phyloP scores from a whole-genome alignment of 306 rosid species.

The Mimosa pudica region DNA sequence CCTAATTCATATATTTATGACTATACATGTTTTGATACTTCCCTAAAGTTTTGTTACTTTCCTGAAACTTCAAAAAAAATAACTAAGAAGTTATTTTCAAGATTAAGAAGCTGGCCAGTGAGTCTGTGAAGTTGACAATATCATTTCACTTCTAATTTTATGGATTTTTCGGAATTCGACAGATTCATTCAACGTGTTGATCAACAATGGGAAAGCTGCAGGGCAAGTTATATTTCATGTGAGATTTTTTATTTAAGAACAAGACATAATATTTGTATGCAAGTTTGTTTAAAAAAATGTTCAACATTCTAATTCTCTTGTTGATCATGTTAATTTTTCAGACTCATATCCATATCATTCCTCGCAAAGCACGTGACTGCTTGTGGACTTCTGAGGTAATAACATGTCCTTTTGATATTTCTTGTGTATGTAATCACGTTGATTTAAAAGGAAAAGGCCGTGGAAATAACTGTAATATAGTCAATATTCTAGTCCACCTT shows the following conservation, averaged over 20 bases:
- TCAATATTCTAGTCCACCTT: too few species aligned
- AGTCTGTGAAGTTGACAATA: slow-evolving; percentile 4
- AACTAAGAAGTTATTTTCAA: not conserved
- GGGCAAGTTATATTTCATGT: slow-evolving; percentile 99
- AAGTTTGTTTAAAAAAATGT: not conserved
- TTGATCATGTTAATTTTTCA: slow-evolving; percentile 52
- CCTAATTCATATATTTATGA: too few species aligned
- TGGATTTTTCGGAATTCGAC: slow-evolving; percentile 43
- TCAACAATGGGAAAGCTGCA: slow-evolving; percentile 86
- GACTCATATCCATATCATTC: slow-evolving; percentile 96
- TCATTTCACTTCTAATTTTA: slow-evolving; percentile 18
- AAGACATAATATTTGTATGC: not conserved
- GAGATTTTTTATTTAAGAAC: slow-evolving; percentile 34
- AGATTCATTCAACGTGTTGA: slow-evolving; percentile 93
- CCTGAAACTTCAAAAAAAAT: not conserved
- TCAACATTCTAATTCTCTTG: slow-evolving; percentile 35
- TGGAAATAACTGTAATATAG: too few species aligned
- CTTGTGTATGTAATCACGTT: not conserved
- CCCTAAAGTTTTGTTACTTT: not conserved
- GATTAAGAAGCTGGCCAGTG: not conserved
- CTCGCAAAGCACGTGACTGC: slow-evolving; percentile 80
- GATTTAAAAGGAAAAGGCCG: too few species aligned
- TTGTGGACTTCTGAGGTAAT: slow-evolving; percentile 95
- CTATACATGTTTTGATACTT: not conserved
- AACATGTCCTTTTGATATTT: not conserved